Conservation (phyloP, 1,284 basidiomycete species). For the Cryptococcus jaspeensis region DNA sequence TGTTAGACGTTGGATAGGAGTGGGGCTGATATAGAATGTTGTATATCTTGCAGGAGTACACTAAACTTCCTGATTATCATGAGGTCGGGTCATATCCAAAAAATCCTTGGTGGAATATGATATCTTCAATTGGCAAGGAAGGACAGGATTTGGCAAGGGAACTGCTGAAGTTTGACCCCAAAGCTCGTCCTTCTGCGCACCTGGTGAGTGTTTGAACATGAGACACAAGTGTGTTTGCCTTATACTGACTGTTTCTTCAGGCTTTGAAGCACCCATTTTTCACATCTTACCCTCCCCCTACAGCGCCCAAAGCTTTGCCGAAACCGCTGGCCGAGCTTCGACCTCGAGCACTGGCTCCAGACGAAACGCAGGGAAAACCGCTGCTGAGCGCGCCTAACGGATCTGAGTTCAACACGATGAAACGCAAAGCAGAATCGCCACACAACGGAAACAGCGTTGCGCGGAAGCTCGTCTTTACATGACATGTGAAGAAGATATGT, state of each 20-base stretch:
- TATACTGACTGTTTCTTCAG: conserved; percentile 15
- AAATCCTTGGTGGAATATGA: conserved; percentile 64
- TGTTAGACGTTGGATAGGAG: conserved; percentile 3
- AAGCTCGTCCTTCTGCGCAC: conserved; percentile 74
- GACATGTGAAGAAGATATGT: no score
- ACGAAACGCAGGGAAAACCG: conserved; percentile 45
- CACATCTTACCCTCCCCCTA: conserved; percentile 41
- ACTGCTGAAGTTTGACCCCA: conserved; percentile 83
- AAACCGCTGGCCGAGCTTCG: conserved; percentile 48
- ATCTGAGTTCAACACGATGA: conserved; percentile 16
- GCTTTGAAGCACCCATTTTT: conserved; percentile 49
- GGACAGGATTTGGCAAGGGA: conserved; percentile 78
- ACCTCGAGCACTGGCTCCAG: conserved; percentile 46
- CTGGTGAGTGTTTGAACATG: conserved; percentile 58
- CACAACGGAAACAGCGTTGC: conserved; percentile 14
- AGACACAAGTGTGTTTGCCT: background rate
- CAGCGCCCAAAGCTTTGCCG: conserved; percentile 42
- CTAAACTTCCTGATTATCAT: conserved; percentile 83
- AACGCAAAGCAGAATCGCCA: conserved; percentile 44
- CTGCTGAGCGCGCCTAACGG: conserved; percentile 5
- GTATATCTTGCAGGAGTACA: conserved; percentile 65
- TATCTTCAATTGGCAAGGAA: conserved; percentile 85
- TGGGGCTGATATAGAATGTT: background rate
- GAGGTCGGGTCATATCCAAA: conserved; percentile 76
- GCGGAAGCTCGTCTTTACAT: conserved; percentile 21